Conservation (phyloP, 1,284 basidiomycete genomes). For the Cerioporus squamosus region DNA sequence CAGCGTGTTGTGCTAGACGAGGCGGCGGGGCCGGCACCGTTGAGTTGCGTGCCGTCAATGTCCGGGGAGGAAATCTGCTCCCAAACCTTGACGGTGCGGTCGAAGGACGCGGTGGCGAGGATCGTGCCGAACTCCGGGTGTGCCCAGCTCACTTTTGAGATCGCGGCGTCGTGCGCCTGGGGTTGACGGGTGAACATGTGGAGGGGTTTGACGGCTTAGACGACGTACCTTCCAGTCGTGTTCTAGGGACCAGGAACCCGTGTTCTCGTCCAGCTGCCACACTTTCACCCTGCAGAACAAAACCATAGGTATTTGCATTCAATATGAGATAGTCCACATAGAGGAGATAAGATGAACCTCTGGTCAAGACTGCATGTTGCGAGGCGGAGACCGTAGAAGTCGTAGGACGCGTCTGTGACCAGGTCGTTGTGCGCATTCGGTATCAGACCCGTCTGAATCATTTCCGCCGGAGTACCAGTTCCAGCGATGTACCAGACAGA, state of each 20-base stretch:
- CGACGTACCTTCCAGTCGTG: slow-evolving; percentile 85
- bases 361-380: slow-evolving; percentile 82
- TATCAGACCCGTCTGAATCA: slow-evolving; percentile 79
- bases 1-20: slow-evolving; percentile 52
- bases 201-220: neutral
- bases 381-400: slow-evolving; percentile 85
- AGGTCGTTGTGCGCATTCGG: slow-evolving; percentile 78
- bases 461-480: slow-evolving; percentile 34
- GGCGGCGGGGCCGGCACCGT: slow-evolving; percentile 32
- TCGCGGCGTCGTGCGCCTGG: slow-evolving; percentile 88
- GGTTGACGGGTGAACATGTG: neutral
- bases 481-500: neutral
- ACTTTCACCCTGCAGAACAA: slow-evolving; percentile 72
- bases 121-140: slow-evolving; percentile 89
- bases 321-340: neutral
- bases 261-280: slow-evolving; percentile 74
- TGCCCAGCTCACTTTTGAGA: slow-evolving; percentile 85
- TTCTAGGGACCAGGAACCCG: slow-evolving; percentile 74
- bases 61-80: slow-evolving; percentile 62
- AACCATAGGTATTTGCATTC: neutral
- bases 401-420: slow-evolving; percentile 84
- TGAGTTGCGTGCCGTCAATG: slow-evolving; percentile 39
- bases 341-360: slow-evolving; percentile 45
- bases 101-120: slow-evolving; percentile 84
- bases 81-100: slow-evolving; percentile 90